Base-by-base conservation (phyloP, 768 basidiomycete genomes). In the Termitomyces sp. region DNA sequence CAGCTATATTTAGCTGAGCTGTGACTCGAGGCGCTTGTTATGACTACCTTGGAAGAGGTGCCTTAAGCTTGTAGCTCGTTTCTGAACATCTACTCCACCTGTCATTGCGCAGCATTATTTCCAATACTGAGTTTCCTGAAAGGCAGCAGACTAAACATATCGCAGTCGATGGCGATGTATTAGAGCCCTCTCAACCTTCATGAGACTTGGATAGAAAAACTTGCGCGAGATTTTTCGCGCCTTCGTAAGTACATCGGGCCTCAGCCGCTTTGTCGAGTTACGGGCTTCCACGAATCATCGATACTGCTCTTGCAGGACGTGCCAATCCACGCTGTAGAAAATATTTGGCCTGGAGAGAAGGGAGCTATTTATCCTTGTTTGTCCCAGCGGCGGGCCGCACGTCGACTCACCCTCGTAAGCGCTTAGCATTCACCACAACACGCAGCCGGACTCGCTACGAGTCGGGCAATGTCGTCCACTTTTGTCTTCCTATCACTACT, bases 381-480 rank as follows among this genome's bases (percentile, higher is more conserved):
- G 39, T 39, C 49, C 55, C 26, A 31, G 42, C 39, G 41, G 22
- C 41, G 10, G 46, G 27, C 27, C 27, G 41, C 27, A 44, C 29
- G 29, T 18, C 29, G 26, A 14, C 2, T 10, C 1, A 16, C 16
- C 6, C 37, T 7, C n/a, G 6, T 18, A 42, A 54, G 29, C 43
- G 31, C 24, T 31, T 7, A 29, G 16, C 18, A 34, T 36, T n/a
- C 22, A 56, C 43, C 46, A 44, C 52, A 14, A 16, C 34, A 32
- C 20, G 57, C 54, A 26, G 46, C 56, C 55, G 37, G 34, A n/a
- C 54, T 53, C 49, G 55, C 53, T 14, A 51, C 59, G 60, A 55
- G 61, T 62, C 39, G 56, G 52, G 41, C 46, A 20, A 55, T 57
- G 56, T 26, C 49, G 43, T 42, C 48, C n/a, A 32, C n/a, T n/a